Evolutionary conservation across 2,329 filamentous ascomycete species (phyloP).

Genomic region (Ceratocystis colombiana): DNA sequence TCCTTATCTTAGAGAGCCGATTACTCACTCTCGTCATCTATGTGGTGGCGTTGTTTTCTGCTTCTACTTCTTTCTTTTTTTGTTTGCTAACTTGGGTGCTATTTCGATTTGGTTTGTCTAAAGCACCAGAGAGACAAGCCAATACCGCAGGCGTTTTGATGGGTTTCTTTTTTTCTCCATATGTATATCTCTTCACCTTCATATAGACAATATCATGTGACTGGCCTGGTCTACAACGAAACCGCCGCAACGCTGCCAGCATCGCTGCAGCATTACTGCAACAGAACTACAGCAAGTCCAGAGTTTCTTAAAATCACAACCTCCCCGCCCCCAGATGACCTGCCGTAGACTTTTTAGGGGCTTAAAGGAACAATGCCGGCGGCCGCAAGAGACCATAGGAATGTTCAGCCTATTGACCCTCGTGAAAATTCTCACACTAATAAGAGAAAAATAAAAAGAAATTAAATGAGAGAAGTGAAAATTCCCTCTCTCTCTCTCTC

Average conservation of each 20-base stretch:
- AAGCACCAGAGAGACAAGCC: not conserved
- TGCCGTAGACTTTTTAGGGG: too few species aligned
- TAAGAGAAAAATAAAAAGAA: not conserved
- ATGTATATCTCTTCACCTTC: not conserved
- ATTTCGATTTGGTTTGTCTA: not conserved
- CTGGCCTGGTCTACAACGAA: not conserved
- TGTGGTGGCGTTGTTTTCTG: not conserved
- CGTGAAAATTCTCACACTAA: not conserved
- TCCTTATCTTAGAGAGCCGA: too few species aligned
- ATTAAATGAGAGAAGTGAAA: not conserved
- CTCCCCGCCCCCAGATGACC: too few species aligned
- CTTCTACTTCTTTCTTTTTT: conserved; percentile 3
- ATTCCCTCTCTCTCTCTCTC: not conserved
- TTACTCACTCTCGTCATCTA: not conserved
- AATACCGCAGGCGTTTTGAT: not conserved
- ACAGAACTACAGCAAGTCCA: too few species aligned
- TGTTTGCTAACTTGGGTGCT: not conserved
- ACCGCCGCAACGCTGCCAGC: too few species aligned
- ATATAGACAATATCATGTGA: conserved; percentile 10
- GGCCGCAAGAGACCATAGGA: not conserved
- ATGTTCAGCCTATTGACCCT: not conserved
- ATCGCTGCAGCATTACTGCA: too few species aligned
- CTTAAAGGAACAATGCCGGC: not conserved
- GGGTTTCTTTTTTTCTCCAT: not conserved
- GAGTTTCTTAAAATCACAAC: too few species aligned